phyloP scores from a whole-genome alignment of 2,329 filamentous ascomycete genomes.

The Phyllosticta citribraziliensis region DNA sequence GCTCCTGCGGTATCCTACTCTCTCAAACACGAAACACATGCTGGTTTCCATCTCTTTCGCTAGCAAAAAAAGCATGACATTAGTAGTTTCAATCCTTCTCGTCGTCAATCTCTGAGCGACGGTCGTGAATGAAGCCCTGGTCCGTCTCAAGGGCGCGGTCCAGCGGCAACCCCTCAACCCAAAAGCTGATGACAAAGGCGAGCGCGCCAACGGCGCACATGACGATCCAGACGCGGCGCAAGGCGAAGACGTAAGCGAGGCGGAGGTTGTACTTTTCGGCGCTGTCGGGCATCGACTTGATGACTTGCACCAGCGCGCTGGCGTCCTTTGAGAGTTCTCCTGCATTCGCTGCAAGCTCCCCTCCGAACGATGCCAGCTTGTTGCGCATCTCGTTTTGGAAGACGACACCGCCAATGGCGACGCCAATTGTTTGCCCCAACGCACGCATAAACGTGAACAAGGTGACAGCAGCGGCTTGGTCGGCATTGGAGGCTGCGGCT shows the following conservation, averaged over 20 bases:
- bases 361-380: constrained; percentile 39
- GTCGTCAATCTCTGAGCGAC: constrained; percentile 9
- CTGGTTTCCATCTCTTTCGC: neutral
- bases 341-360: constrained; percentile 38
- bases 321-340: constrained; percentile 46
- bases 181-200: constrained; percentile 42
- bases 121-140: constrained; percentile 32
- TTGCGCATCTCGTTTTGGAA: constrained; percentile 57
- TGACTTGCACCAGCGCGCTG: constrained; percentile 48
- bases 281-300: constrained; percentile 42
- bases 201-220: constrained; percentile 44
- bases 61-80: neutral
- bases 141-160: constrained; percentile 38
- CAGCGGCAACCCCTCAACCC: constrained; percentile 40
- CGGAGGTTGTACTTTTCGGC: constrained; percentile 32
- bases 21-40: neutral
- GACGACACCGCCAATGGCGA: constrained; percentile 57
- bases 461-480: constrained; percentile 51
- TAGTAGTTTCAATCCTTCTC: neutral
- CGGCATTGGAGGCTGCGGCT: constrained; percentile 45
- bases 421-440: constrained; percentile 55
- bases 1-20: neutral
- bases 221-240: constrained; percentile 48
- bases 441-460: constrained; percentile 59
- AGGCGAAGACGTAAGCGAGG: constrained; percentile 40